Base-by-base conservation (phyloP, 129 eudicot species). In the Centaurea solstitialis region DNA sequence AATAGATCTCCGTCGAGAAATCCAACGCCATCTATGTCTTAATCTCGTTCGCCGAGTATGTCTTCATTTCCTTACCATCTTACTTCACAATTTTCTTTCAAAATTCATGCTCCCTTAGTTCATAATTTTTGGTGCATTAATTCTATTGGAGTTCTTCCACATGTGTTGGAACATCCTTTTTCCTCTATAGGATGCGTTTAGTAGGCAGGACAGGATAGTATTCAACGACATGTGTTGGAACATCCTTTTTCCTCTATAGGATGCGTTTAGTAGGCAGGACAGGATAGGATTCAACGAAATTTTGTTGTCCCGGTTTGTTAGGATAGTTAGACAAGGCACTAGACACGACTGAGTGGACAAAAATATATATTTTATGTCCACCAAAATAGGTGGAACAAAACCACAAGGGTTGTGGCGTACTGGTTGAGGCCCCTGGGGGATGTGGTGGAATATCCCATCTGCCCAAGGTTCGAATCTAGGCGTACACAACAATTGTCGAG, bases 11-110 rank as follows among this genome's bases (percentile, higher is more conserved):
- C 95, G 98, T 7, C 99, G 99, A 21, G 91, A 93, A 74, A 90
- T 96, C 30, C 98, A 88, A 81, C 91, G 98, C 30, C 99, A 96
- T 78, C 88, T 93, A 12, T 96, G 98, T 72, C 98, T 96, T 22
- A 91, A 93, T 71, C 98, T 96, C 76, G 99, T 96, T 87, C 93
- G 98, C 15, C 89, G 99, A 24, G 99, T 95, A 91, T 23, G 98
- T 77, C 68, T 76, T 69, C 70, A 28, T 80, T 35, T 40, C 5
- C n/a, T 11, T 12, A 12, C 35, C 73, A 28, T 62, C 12, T 35
- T 70, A n/a, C 20, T 79, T 53, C 18, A 43, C 64, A 35, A 69
- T 28, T 4, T 24, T 23, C n/a, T 22, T 11, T 45, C 47, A 12
- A 47, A 30, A 3, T 8, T 26, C 4, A 69, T 28, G 17, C 24